Conservation (phyloP, 331 rosid genomes). For the Dryas integrifolia region DNA sequence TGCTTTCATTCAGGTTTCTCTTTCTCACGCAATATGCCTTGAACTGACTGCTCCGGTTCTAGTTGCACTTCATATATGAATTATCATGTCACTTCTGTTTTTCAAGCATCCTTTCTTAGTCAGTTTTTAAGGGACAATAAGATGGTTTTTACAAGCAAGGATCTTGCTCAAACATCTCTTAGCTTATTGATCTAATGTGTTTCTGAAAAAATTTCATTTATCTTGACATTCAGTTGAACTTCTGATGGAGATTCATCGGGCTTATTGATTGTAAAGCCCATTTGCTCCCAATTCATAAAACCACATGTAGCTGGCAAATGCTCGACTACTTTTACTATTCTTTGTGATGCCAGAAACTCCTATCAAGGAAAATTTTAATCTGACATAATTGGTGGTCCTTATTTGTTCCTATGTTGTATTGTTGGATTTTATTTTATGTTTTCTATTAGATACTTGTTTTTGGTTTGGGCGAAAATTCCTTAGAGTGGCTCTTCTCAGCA, state of each 20-base stretch:
- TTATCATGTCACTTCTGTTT: not conserved
- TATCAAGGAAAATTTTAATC: not conserved
- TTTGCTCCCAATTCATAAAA: not conserved
- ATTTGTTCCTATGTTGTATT: not conserved
- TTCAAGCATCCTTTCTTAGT: not conserved
- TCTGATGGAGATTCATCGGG: not conserved
- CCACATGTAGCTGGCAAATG: not conserved
- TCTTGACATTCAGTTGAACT: not conserved
- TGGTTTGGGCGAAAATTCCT: not conserved
- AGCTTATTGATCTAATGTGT: not conserved
- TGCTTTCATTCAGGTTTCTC: conserved; percentile 7
- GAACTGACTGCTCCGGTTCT: not conserved
- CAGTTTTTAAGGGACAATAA: not conserved
- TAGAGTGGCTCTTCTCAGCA: not conserved
- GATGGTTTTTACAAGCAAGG: not conserved
- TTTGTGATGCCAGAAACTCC: not conserved
- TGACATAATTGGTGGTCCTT: not conserved
- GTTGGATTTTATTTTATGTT: not conserved
- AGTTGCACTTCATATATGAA: not conserved
- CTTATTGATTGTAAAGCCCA: not conserved
- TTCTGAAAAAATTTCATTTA: not conserved
- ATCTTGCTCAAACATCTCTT: not conserved
- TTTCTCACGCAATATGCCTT: not conserved
- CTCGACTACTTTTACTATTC: not conserved
- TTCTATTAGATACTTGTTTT: not conserved